A percentile compares a stretch with the other conserved stretches of the same genome.
Conservation (phyloP, 345 rosid genomes). For the Gossypioides kirkii region DNA sequence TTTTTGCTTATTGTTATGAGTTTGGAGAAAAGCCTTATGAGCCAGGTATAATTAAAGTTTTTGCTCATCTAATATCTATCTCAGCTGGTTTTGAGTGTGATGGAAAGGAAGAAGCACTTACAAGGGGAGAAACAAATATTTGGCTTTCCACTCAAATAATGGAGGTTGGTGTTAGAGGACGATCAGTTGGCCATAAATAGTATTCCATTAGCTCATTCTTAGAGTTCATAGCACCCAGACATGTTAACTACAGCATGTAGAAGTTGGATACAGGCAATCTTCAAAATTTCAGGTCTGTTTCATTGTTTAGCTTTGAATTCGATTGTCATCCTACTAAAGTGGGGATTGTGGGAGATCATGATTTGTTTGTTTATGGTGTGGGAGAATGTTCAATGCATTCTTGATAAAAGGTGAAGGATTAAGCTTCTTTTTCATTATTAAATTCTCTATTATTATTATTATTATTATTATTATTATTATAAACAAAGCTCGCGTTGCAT, state of each 20-base stretch:
- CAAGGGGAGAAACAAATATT: conserved; percentile 65
- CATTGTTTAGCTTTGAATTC: neutral
- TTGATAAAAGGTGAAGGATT: too few relatives aligned
- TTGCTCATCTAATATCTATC: too few relatives aligned
- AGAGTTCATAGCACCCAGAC: too few relatives aligned
- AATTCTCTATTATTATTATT: neutral
- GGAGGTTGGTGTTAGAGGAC: conserved; percentile 83
- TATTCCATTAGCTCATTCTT: conserved; percentile 16
- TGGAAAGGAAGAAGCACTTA: neutral
- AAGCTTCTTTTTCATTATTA: too few relatives aligned
- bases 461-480: neutral
- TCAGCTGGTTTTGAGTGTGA: too few relatives aligned
- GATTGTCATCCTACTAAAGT: too few relatives aligned
- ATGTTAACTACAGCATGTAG: neutral
- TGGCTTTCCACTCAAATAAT: conserved; percentile 82
- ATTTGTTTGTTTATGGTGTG: too few relatives aligned
- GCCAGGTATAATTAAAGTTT: too few relatives aligned
- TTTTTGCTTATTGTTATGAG: neutral
- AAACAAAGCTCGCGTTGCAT: neutral
- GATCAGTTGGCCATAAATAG: conserved; percentile 58
- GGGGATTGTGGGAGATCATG: too few relatives aligned
- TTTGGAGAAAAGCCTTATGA: neutral
- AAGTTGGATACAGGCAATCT: neutral
- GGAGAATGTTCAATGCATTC: too few relatives aligned
- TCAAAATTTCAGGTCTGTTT: neutral